phyloP scores from a whole-genome alignment of 768 basidiomycete genomes.

The Lentinus tigrinus region DNA sequence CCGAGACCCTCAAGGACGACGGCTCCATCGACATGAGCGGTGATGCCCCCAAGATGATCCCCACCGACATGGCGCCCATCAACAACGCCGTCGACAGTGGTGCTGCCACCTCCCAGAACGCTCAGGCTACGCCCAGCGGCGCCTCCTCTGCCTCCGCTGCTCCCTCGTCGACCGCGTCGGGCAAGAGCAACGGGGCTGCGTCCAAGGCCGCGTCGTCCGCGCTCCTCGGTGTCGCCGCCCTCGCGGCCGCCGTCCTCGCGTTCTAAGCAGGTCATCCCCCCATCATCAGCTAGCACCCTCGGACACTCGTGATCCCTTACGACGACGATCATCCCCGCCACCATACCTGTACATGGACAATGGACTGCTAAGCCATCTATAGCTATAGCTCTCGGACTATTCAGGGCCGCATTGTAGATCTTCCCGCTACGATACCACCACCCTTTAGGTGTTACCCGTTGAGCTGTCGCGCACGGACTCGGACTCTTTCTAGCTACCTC shows the following conservation, averaged over 20 bases:
- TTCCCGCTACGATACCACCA: constrained; percentile 11
- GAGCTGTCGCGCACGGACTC: constrained; percentile 9
- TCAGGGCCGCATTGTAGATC: constrained; percentile 18
- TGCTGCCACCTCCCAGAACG: constrained; percentile 23
- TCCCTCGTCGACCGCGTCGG: constrained; percentile 21
- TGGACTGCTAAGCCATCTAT: constrained; percentile 13
- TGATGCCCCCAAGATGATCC: constrained; percentile 54
- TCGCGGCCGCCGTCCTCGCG: constrained; percentile 42
- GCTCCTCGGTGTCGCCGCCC: constrained; percentile 48
- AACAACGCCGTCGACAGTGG: constrained; percentile 33
- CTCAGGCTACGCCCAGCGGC: constrained; percentile 22
- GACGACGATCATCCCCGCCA: not conserved
- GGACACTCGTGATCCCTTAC: not conserved
- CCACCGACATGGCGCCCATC: constrained; percentile 52
- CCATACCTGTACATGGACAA: constrained; percentile 10
- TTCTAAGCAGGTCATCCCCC: constrained; percentile 19
- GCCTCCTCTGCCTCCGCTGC: constrained; percentile 22
- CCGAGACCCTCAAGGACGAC: constrained; percentile 48
- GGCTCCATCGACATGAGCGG: constrained; percentile 52
- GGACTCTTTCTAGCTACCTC: constrained; percentile 16
- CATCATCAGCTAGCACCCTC: not conserved
- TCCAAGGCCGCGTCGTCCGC: constrained; percentile 47
- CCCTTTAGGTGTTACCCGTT: constrained; percentile 10
- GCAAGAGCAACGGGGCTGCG: constrained; percentile 42
- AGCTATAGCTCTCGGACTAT: constrained; percentile 21